Evolutionary conservation across 2,329 filamentous ascomycete genomes (phyloP).

Genomic region (Ophiocordyceps robertsii): DNA sequence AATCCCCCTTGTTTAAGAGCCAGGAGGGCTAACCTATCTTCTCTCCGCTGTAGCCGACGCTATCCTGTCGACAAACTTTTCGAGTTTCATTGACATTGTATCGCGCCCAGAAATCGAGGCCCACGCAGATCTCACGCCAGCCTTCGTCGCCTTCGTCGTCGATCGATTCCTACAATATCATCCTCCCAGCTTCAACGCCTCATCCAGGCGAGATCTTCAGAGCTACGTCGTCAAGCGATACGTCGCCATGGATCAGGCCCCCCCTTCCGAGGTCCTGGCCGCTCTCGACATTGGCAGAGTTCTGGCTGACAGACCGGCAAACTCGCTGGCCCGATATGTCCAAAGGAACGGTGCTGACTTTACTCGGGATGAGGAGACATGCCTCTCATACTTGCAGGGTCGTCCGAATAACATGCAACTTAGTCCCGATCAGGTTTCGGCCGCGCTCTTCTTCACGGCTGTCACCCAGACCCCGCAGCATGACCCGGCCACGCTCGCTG

Average conservation of each 20-base stretch:
- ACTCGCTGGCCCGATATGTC: slow-evolving; percentile 51
- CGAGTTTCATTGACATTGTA: slow-evolving; percentile 64
- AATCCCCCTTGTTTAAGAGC: background rate
- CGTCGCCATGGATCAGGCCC: slow-evolving; percentile 44
- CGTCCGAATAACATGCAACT: slow-evolving; percentile 45
- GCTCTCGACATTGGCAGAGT: slow-evolving; percentile 57
- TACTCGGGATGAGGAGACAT: slow-evolving; percentile 62
- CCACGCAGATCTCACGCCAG: slow-evolving; percentile 51
- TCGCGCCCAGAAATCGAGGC: slow-evolving; percentile 49
- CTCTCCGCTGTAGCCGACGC: slow-evolving; percentile 55
- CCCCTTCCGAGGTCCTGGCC: slow-evolving; percentile 58
- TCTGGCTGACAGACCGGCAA: slow-evolving; percentile 42
- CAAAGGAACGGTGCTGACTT: slow-evolving; percentile 62
- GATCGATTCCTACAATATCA: slow-evolving; percentile 81
- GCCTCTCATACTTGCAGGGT: slow-evolving; percentile 38
- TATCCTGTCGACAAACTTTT: slow-evolving; percentile 71
- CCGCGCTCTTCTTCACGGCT: slow-evolving; percentile 55
- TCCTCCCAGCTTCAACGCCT: slow-evolving; percentile 71
- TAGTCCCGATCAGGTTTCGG: slow-evolving; percentile 69
- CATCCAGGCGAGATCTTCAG: slow-evolving; percentile 55
- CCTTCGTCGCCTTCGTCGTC: slow-evolving; percentile 66
- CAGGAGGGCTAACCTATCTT: background rate
- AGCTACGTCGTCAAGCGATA: slow-evolving; percentile 58
- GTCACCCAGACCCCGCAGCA: slow-evolving; percentile 43
- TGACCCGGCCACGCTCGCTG: slow-evolving; percentile 41